Evolutionary conservation across 2,329 filamentous ascomycete species (phyloP).

Genomic region (Ilyonectria destructans): DNA sequence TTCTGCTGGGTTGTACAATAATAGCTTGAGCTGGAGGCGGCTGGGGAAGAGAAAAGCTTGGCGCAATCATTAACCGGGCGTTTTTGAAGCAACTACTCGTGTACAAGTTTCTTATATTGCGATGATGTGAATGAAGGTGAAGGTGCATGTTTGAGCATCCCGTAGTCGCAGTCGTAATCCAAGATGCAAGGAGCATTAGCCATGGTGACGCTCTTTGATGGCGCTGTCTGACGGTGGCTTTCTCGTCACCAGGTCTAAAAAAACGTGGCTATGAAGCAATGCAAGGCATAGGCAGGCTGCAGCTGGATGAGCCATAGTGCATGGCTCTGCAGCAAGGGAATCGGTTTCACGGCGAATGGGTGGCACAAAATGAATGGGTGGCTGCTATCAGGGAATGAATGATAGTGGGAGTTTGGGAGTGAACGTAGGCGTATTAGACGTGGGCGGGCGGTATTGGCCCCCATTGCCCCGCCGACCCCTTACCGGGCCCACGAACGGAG

Average conservation of each 20-base stretch:
- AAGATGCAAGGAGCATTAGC: neutral
- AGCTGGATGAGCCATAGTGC: neutral
- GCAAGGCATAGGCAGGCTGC: neutral
- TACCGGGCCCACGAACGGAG: constrained; percentile 30
- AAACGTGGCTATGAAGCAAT: neutral
- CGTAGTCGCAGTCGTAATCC: neutral
- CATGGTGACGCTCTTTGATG: neutral
- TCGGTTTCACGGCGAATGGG: neutral
- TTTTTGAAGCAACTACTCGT: constrained; percentile 44
- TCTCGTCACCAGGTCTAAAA: neutral
- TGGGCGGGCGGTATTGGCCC: constrained; percentile 5
- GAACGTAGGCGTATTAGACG: neutral
- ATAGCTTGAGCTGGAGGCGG: constrained; percentile 54
- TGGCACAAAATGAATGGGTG: too few relatives aligned
- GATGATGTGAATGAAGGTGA: constrained; percentile 24
- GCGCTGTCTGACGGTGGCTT: neutral
- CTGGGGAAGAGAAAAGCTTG: constrained; percentile 53
- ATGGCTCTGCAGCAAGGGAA: neutral
- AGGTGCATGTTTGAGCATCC: neutral
- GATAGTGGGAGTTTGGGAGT: neutral
- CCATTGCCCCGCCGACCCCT: constrained; percentile 40
- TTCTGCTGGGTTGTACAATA: constrained; percentile 56
- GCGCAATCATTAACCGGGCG: constrained; percentile 54
- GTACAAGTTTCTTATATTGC: constrained; percentile 30
- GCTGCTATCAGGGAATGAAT: too few relatives aligned